Conservation (phyloP, 2,329 filamentous ascomycete species). For the Hypoxylon sp. region DNA sequence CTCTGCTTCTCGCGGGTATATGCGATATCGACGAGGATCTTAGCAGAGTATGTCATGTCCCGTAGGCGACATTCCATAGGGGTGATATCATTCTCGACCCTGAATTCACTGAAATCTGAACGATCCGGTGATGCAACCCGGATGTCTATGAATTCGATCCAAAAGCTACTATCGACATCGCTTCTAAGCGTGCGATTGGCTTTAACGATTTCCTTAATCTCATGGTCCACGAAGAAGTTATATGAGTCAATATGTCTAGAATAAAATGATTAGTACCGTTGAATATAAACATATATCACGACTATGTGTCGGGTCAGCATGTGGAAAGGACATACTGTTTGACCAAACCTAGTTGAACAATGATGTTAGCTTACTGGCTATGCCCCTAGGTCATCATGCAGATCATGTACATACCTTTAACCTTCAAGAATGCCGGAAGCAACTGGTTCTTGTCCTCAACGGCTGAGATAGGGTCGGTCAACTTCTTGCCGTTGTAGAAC, state of each 20-base stretch:
- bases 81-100: slow-evolving; percentile 81
- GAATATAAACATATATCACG: slow-evolving; percentile 1
- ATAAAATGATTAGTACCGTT: slow-evolving; percentile 33
- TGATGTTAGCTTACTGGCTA: slow-evolving; percentile 47
- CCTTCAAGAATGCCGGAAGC: slow-evolving; percentile 95
- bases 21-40: slow-evolving; percentile 91
- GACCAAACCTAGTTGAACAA: slow-evolving; percentile 72
- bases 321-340: slow-evolving; percentile 75
- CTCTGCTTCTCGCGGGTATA: slow-evolving; percentile 86
- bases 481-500: slow-evolving; percentile 77
- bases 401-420: slow-evolving; percentile 75
- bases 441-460: slow-evolving; percentile 95
- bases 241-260: slow-evolving; percentile 91
- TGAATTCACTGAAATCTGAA: slow-evolving; percentile 79
- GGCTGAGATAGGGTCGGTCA: slow-evolving; percentile 75
- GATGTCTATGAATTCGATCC: slow-evolving; percentile 93
- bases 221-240: slow-evolving; percentile 97
- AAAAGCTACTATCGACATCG: slow-evolving; percentile 93
- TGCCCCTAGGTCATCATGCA: slow-evolving; percentile 23
- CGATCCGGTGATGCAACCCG: slow-evolving; percentile 86
- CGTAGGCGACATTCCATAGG: slow-evolving; percentile 97
- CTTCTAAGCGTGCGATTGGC: slow-evolving; percentile 91
- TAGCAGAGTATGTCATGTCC: slow-evolving; percentile 98
- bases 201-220: slow-evolving; percentile 96
- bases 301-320: neutral